phyloP scores from a whole-genome alignment of 1,139 yeast genomes.

The Protomyces pachydermus region DNA sequence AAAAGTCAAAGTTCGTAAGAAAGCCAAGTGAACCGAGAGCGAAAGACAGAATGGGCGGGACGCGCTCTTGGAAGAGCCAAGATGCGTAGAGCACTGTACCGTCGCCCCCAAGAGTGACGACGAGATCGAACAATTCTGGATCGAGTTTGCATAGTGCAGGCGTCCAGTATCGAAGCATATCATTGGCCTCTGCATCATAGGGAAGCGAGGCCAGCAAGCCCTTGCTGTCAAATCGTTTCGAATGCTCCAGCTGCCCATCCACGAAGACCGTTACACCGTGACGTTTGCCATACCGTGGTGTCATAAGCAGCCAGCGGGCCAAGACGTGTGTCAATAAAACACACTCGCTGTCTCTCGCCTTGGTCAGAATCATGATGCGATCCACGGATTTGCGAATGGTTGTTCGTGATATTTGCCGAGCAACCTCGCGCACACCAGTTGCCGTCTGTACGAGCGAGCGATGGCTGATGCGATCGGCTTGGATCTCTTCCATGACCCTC shows the following conservation, averaged over 20 bases:
- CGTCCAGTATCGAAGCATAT: conserved; percentile 55
- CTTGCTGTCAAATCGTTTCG: conserved; percentile 50
- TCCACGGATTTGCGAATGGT: conserved; percentile 65
- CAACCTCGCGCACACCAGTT: conserved; percentile 74
- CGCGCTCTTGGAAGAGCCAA: conserved; percentile 69
- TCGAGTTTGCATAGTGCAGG: conserved; percentile 51
- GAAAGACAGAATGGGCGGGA: conserved; percentile 84
- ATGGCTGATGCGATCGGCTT: conserved; percentile 30
- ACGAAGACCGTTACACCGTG: conserved; percentile 59
- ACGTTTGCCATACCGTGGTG: conserved; percentile 22
- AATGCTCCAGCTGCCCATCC: conserved; percentile 57
- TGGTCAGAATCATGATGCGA: conserved; percentile 74
- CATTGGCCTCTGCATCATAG: conserved; percentile 43
- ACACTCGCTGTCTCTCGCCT: conserved; percentile 75
- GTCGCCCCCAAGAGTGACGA: conserved; percentile 76
- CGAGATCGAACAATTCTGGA: conserved; percentile 66
- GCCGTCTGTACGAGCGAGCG: conserved; percentile 59
- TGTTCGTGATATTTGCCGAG: conserved; percentile 60
- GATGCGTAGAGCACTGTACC: conserved; percentile 75
- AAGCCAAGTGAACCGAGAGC: conserved; percentile 78
- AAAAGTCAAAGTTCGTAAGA: conserved; percentile 70
- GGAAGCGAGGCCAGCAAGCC: not conserved
- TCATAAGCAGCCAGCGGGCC: conserved; percentile 62
- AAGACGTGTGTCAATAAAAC: conserved; percentile 69
- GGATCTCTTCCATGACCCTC: conserved; percentile 33